These are phyloP conservation scores for Przewalskia tangutica DNA, from an alignment of 257 asterid species.

Conservation along the genomic window DNA sequence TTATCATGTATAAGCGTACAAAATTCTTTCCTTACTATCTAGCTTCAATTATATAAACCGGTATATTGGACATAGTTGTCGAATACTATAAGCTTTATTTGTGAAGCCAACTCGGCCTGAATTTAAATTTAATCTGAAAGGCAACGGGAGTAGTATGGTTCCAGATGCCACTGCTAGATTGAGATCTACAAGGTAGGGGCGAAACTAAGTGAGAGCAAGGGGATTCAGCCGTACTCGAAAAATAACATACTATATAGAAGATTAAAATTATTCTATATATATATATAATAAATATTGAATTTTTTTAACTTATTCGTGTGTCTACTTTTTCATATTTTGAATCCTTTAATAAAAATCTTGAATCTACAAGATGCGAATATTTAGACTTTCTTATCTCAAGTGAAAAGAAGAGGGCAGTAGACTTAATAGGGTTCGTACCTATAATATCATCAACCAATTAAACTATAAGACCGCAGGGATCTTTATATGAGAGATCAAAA, in stretches of 20 bases:
- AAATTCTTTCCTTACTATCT: background rate
- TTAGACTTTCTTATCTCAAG: background rate
- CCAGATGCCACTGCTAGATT: too few relatives aligned
- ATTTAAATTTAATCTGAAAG: background rate
- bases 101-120: background rate
- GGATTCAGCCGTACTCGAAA: too few relatives aligned
- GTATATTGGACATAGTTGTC: background rate
- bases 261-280: too few relatives aligned
- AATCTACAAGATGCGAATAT: background rate
- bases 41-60: background rate
- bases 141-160: too few relatives aligned
- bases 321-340: too few relatives aligned
- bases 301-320: too few relatives aligned
- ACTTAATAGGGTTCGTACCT: background rate
- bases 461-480: background rate
- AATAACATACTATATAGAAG: too few relatives aligned
- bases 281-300: too few relatives aligned
- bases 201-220: too few relatives aligned
- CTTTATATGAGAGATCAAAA: background rate
- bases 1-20: background rate
- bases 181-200: background rate
- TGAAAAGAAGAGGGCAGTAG: background rate
- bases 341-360: too few relatives aligned
- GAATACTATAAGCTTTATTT: background rate
- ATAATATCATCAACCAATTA: background rate